phyloP scores from a whole-genome alignment of 139 green algal genomes.

The Coccomyxa sp. region DNA sequence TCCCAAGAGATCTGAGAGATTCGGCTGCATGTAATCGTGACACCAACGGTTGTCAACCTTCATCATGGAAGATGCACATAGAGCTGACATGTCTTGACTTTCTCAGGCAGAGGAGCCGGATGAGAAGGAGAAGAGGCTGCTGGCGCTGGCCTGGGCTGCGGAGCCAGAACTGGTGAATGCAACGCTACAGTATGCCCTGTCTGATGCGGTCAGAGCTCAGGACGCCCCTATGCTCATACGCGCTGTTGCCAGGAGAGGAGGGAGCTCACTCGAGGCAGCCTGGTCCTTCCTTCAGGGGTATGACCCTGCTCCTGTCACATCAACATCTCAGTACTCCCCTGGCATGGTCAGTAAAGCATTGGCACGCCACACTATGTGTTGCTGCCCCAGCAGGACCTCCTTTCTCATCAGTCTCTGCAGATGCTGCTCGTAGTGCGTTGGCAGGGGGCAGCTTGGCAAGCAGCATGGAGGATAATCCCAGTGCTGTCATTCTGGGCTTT shows the following conservation, averaged over 20 bases:
- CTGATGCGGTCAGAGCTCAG: slow-evolving; percentile 23
- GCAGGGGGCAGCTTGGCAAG: not conserved
- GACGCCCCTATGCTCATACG: slow-evolving; percentile 12
- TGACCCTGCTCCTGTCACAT: not conserved
- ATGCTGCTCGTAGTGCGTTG: not conserved
- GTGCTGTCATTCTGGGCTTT: not conserved
- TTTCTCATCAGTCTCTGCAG: not conserved
- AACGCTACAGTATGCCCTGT: slow-evolving; percentile 24
- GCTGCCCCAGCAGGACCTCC: not conserved
- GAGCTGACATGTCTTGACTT: not conserved
- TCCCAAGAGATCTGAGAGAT: not conserved
- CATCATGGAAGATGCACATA: not conserved
- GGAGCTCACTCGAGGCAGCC: slow-evolving; percentile 1
- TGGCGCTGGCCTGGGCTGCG: slow-evolving; percentile 25
- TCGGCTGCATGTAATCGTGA: slow-evolving; percentile 7
- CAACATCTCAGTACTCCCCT: not conserved
- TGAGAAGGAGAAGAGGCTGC: slow-evolving; percentile 33
- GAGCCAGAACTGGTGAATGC: not conserved
- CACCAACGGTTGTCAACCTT: not conserved
- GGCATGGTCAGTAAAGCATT: not conserved
- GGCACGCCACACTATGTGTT: not conserved
- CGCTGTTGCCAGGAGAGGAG: not conserved
- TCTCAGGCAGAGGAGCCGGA: slow-evolving; percentile 21
- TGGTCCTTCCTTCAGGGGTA: slow-evolving; percentile 17
- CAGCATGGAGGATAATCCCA: not conserved